Evolutionary conservation across 257 asterid species (phyloP), one percentile per base, ranked within the genome.

Genomic region (Perilla frutescens): DNA sequence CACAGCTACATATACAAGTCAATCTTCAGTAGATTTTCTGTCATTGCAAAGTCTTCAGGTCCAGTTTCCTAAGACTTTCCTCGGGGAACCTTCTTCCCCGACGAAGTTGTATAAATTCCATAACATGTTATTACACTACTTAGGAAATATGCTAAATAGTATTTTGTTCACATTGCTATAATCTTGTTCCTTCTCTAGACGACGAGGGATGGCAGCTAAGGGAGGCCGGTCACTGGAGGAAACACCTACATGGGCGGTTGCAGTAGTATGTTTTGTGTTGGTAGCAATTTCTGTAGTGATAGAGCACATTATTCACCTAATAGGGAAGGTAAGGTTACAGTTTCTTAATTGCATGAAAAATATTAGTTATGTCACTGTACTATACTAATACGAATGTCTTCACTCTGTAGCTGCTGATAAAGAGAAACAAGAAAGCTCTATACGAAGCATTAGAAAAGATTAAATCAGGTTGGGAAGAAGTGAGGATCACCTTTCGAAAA

Each of bases 361-460:
- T 14, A 43, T 5, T 47, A 51, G 66, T 29, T 41, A 41, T 9
- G 40, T 39, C 5, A 14, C 12, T 66, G 8, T 50, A 2, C 1
- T 34, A 36, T 66, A 32, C 9, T 66, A 8, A 48, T 43, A 3
- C 39, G 43, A 20, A 0, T n/a, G 29, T 13, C 12, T 8, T 5
- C 10, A 5, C 6, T 49, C 14, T 65, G 26, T 12, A 86, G 90
- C 83, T 85, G 83, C 57, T 87, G 71, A 66, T 32, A 10, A 75
- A 66, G 82, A 82, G 79, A 62, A 81, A 86, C 79, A 82, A 81
- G 41, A 84, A 26, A 53, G 85, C 83, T 55, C 80, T 88, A 43
- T 80, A 82, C 26, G 89, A 86, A 81, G 87, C 92, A 48, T 88
- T 89, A 40, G 90, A 87, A 62, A 87, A 89, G 82, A 71, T 85